Evolutionary conservation across 805 yeast species (phyloP).

Genomic region (Kodamaea hsintzibuensis): DNA sequence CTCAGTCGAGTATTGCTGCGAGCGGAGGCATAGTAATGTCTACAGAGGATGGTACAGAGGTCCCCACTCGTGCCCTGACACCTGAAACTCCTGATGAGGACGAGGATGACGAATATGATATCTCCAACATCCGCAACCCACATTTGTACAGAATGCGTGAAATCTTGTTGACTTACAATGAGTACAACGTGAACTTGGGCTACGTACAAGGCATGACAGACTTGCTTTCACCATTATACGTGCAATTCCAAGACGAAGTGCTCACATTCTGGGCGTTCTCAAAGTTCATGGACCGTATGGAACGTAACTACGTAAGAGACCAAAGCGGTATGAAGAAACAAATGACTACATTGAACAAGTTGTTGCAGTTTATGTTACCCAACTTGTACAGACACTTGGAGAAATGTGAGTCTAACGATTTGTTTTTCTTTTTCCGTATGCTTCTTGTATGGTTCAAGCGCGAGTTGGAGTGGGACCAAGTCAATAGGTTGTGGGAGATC

Average conservation of each 20-base stretch:
- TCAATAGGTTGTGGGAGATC: constrained; percentile 85
- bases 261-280: constrained; percentile 87
- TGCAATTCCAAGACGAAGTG: constrained; percentile 63
- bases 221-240: constrained; percentile 81
- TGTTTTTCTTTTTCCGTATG: constrained; percentile 95
- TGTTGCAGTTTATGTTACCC: constrained; percentile 91
- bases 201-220: constrained; percentile 99
- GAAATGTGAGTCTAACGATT: constrained; percentile 83
- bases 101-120: constrained; percentile 54
- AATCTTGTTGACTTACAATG: constrained; percentile 83
- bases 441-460: constrained; percentile 92
- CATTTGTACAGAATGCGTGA: constrained; percentile 73
- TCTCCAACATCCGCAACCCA: constrained; percentile 68
- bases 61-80: constrained; percentile 24
- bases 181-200: constrained; percentile 79
- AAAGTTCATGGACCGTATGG: constrained; percentile 91
- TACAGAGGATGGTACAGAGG: constrained; percentile 8
- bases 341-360: constrained; percentile 76
- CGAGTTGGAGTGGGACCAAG: constrained; percentile 79
- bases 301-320: constrained; percentile 86
- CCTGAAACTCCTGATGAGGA: constrained; percentile 37
- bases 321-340: constrained; percentile 93
- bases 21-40: constrained; percentile 12
- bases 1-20: constrained; percentile 22
- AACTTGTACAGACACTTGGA: constrained; percentile 77